Evolutionary conservation across 257 asterid genomes (phyloP), one percentile per base, ranked within the genome.

Genomic region (Solanum ossicruentum): DNA sequence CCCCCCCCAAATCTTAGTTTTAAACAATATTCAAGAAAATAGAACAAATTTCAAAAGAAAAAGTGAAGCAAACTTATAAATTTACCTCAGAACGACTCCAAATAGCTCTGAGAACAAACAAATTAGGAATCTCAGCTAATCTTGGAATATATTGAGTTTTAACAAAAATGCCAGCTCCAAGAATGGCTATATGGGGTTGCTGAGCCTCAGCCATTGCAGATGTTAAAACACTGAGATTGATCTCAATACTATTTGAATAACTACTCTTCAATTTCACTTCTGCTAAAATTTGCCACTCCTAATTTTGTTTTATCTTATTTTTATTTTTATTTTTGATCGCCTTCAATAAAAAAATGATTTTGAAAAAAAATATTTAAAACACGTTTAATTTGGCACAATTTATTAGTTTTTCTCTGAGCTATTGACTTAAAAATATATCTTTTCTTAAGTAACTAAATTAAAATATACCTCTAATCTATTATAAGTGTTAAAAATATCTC

Each of bases 141-240:
- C 98, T 90, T 13, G 99, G 99, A 71, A 96, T 92, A 89, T 96
- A 96, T 72, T 93, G 90, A 82, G 75, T 90, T 87, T 89, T 91
- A 3, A 93, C 98, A 85, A 96, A 96, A 82, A 91, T 94, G 60
- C 99, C 99, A 75, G 98, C 98, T 51, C 99, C 99, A 72, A 96
- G 85, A 41, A 96, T 93, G 36, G 99, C 98, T 28, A 96, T 92
- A 17, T 88, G 90, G 56, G 96, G 99, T 13, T 47, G 89, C 85
- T 90, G 89, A 70, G 84, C 2, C 32, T 81, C 73, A 81, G 91
- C 93, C 96, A 91, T 91, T 75, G 85, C 45, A 77, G 63, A 51
- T 51, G 45, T 16, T 51, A 17, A 23, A 51, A 0, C 6, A 47
- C n/a, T 73, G 56, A 3, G 5, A 32, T 20, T 18, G 79, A 65